Base-by-base conservation (phyloP, 768 basidiomycete genomes). In the Rhodotorula diobovata region DNA sequence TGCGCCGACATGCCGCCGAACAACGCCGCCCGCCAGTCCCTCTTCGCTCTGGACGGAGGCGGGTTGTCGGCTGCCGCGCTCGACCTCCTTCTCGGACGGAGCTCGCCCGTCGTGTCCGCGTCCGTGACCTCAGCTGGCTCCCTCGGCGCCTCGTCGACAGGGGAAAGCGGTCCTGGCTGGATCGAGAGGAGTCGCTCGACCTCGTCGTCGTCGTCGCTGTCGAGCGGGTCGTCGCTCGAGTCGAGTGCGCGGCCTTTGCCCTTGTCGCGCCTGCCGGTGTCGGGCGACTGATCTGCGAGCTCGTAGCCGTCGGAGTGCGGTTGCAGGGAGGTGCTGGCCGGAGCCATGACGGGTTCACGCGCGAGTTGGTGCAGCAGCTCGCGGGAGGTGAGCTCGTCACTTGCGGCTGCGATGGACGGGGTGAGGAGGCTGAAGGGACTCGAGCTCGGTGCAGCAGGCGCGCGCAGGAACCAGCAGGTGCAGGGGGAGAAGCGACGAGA, bases 121-220 rank as follows among this genome's bases (percentile, higher is more conserved):
- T 37, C 35, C 23, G 34, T 25, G 35, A 0, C 4, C 6, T 2
- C 20, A 18, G 8, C 18, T 14, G 46, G n/a, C n/a, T n/a, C n/a
- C n/a, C n/a, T n/a, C n/a, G n/a, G n/a, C n/a, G n/a, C n/a, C n/a
- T 28, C 35, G 5, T 32, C 28, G 45, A 18, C 50, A 51, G 3
- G 28, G 56, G 61, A 32, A n/a, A 32, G 15, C 37, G 50, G 5
- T 35, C 25, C 21, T 14, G 25, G n/a, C 14, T 50, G 45, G 0
- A 28, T 30, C 4, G 58, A 8, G 28, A 59, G 16, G 28, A 59
- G 58, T 10, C 21, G 10, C 25, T 65, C 69, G 45, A 55, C 66
- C 63, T 67, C 68, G 28, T 65, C 62, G 51, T 66, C 65, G 32
- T 50, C 30, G 14, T 65, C 71, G 25, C 23, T 50, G 50, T 57